A percentile compares a stretch with the other conserved stretches of the same genome.
Evolutionary conservation across 2,329 filamentous ascomycete species (phyloP).

Genomic region (Herpotrichia juniperi): DNA sequence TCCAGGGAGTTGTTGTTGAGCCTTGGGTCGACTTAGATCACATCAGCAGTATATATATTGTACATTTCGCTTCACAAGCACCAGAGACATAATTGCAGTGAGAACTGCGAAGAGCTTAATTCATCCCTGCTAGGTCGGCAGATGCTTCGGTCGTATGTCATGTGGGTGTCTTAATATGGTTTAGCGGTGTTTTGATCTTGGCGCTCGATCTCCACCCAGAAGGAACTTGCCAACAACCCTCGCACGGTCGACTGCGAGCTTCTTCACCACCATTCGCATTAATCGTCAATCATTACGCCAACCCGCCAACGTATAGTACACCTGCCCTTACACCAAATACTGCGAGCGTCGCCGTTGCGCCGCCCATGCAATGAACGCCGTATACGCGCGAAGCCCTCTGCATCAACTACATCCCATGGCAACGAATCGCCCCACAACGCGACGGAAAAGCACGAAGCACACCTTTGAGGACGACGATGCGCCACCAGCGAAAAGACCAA

Average conservation of each 20-base stretch:
- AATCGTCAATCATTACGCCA: slow-evolving; percentile 10
- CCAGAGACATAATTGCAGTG: not conserved
- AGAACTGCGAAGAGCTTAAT: not conserved
- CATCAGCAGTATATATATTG: not conserved
- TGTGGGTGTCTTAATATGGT: slow-evolving; percentile 9
- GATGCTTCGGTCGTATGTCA: slow-evolving; percentile 20
- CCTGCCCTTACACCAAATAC: slow-evolving; percentile 2
- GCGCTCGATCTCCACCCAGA: slow-evolving; percentile 9
- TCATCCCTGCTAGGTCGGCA: not conserved
- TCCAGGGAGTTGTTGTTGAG: not conserved
- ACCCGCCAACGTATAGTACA: not conserved
- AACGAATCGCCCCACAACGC: slow-evolving; percentile 49
- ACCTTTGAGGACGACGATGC: slow-evolving; percentile 53
- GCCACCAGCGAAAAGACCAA: slow-evolving; percentile 50
- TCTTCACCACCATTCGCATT: slow-evolving; percentile 23
- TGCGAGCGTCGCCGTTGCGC: slow-evolving; percentile 24
- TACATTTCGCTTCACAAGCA: not conserved
- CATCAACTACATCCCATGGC: slow-evolving; percentile 54
- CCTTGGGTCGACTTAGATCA: not conserved
- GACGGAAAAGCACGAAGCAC: slow-evolving; percentile 54
- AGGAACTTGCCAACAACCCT: slow-evolving; percentile 24
- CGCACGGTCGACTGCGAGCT: slow-evolving; percentile 29
- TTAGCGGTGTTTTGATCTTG: slow-evolving; percentile 25
- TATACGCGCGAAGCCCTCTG: slow-evolving; percentile 48
- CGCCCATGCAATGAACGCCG: slow-evolving; percentile 44